phyloP scores from a whole-genome alignment of 108 stramenopile genomes.

The Nitzschia sp. region DNA sequence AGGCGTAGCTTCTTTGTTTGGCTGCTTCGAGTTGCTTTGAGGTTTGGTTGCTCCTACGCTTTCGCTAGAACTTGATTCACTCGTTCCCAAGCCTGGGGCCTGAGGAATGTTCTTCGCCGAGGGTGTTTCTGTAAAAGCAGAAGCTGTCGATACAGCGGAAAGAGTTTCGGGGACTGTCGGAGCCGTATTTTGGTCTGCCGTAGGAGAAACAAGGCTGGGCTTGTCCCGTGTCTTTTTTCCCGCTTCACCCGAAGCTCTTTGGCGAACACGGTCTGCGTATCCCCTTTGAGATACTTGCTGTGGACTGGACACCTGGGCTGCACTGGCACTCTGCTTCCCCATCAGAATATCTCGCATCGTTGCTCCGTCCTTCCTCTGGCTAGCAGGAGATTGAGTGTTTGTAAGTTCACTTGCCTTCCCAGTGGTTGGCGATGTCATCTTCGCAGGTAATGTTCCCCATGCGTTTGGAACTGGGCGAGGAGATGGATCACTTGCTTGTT shows the following conservation, averaged over 20 bases:
- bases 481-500: not conserved
- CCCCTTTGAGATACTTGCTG: not conserved
- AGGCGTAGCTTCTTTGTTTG: slow-evolving; percentile 25
- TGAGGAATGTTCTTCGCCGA: slow-evolving; percentile 11
- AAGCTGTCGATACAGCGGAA: slow-evolving; percentile 42
- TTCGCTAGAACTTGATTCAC: slow-evolving; percentile 33
- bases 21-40: slow-evolving; percentile 7
- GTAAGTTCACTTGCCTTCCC: not conserved
- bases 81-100: slow-evolving; percentile 21
- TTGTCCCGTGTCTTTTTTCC: slow-evolving; percentile 42
- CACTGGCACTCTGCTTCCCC: slow-evolving; percentile 12
- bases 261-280: not conserved
- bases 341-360: slow-evolving; percentile 31
- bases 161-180: slow-evolving; percentile 60
- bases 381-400: not conserved
- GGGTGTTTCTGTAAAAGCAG: slow-evolving; percentile 15
- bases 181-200: slow-evolving; percentile 53
- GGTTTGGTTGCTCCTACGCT: slow-evolving; percentile 22
- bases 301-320: slow-evolving; percentile 1
- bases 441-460: slow-evolving; percentile 1
- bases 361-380: not conserved
- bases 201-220: slow-evolving; percentile 15
- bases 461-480: slow-evolving; percentile 4
- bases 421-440: not conserved
- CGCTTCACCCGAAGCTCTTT: slow-evolving; percentile 16